Base-by-base conservation (phyloP, 2,329 filamentous ascomycete genomes). In the Ophiostoma piceae region DNA sequence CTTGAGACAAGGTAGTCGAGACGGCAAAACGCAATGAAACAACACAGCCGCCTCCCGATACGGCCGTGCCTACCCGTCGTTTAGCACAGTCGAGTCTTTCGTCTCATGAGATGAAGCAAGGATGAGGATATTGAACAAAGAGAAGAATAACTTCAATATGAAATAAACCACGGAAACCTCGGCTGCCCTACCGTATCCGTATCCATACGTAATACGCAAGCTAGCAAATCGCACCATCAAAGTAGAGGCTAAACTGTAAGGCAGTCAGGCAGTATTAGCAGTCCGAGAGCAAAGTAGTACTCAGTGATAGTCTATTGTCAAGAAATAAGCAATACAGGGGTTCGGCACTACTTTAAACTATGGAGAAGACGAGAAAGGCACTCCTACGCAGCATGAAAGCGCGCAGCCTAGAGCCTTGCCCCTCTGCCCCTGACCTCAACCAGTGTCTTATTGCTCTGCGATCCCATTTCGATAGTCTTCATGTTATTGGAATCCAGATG, bases 341-440 rank as follows among this genome's bases (percentile, higher is more conserved):
- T 26, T 57, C 51, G 51, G 51, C 51, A 57, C 51, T 57, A 57
- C 51, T 57, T 57, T 14, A 57, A 57, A 57, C 51, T 57, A 57
- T 57, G 51, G 51, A 57, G 51, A 57, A 57, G 35, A 35, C 35
- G 47, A 54, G n/a, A 54, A 19, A 5, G 5, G 12, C 43, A 19
- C 11, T 5, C 19, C 16, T 19, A 19, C 14, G 12, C 3, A 51
- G 14, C 6, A 51, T n/a, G 19, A 7, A 41, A 9, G 39, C 8
- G 6, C 39, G 39, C 35, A 41, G 39, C 39, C 39, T 41, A 41
- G 39, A 41, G 39, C 39, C 43, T 41, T 41, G 39, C 39, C 43
- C 16, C 14, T 47, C 14, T 47, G 12, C 43, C 14, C 43, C 43
- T 47, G 43, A 47, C 43, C 14, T 16, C 43, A 35, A 35, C 19